Percentiles rank a stretch among this genome's conserved stretches.
Conservation (phyloP, 2,329 filamentous ascomycete species). For the Calonectria naviculata region DNA sequence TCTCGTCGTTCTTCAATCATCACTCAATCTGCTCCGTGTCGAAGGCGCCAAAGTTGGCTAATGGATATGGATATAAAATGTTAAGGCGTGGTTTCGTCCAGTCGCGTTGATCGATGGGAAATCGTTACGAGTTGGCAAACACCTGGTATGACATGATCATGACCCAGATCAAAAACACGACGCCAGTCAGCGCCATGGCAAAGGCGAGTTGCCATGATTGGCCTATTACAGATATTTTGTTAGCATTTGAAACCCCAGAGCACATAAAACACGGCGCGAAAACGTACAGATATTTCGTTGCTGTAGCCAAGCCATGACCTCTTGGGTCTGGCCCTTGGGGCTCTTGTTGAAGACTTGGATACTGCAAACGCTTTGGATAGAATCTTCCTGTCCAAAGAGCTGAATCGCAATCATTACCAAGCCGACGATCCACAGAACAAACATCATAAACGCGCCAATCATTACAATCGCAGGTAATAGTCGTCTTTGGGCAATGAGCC, state of each 20-base stretch:
- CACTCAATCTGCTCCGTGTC: not conserved
- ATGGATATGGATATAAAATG: not conserved
- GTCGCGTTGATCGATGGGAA: not conserved
- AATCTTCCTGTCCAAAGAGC: conserved; percentile 70
- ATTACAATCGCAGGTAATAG: conserved; percentile 71
- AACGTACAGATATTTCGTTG: conserved; percentile 72
- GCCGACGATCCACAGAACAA: conserved; percentile 75
- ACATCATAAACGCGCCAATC: conserved; percentile 73
- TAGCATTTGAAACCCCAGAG: conserved; percentile 8
- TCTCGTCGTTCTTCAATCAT: not conserved
- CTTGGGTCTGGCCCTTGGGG: conserved; percentile 61
- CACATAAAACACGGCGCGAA: not conserved
- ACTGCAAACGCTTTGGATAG: conserved; percentile 70
- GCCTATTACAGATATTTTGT: conserved; percentile 49
- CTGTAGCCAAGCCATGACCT: conserved; percentile 72
- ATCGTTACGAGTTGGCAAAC: conserved; percentile 57
- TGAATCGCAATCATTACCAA: conserved; percentile 71
- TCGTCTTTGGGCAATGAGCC: conserved; percentile 69
- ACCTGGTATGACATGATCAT: conserved; percentile 76
- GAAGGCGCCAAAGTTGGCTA: not conserved
- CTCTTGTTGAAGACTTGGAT: conserved; percentile 64
- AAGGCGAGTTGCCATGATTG: conserved; percentile 75
- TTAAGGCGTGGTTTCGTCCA: not conserved
- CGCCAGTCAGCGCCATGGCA: conserved; percentile 69
- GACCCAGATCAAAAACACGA: conserved; percentile 73